Evolutionary conservation across 768 basidiomycete genomes (phyloP), one percentile per base, ranked within the genome.

Genomic region (Saitozyma sp.): DNA sequence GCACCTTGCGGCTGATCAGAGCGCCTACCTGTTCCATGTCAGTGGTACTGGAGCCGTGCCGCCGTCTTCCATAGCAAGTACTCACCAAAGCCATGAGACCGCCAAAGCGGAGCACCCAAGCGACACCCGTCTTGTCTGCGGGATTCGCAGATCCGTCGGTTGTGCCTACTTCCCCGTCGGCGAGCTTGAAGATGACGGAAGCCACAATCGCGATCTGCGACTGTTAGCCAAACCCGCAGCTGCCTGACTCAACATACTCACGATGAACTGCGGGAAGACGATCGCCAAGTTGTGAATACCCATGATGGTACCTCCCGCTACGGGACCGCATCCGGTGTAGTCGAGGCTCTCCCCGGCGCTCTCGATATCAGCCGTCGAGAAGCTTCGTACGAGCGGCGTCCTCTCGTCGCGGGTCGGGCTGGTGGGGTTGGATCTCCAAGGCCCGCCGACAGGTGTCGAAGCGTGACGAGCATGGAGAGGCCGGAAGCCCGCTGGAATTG

Each of bases 261-360:
- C 93, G 57, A 94, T 84, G 75, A 97, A 90, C 70, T 97, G 94
- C 19, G 94, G 94, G 81, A 92, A 87, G 37, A 97, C 94, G 63
- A 97, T 92, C 6, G 94, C 90, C 16, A 97, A 83, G 75, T 97
- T 97, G 74, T 97, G 94, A 46, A 97, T 92, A 3, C 94, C 94
- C 48, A 96, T 84, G 45, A 95, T 87, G 1, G 94, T 96, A 9
- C 93, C 93, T 16, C 92, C 93, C 2, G 90, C 88, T 52, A 88
- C 82, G 10, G 78, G 80, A 29, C 78, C 79, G 0, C 64, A 64
- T 14, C 76, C 76, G 0, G 74, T 76, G 65, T 78, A 78, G 54
- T 78, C 76, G 54, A 78, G 63, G 51, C 63, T 63, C 13, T 80
- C 76, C 20, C 71, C 74, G 3, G 71, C 65, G 9, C 63, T 65